A percentile compares a stretch with the other conserved stretches of the same genome.
Evolutionary conservation across 768 basidiomycete species (phyloP).

Genomic region (Termitomyces sp.): DNA sequence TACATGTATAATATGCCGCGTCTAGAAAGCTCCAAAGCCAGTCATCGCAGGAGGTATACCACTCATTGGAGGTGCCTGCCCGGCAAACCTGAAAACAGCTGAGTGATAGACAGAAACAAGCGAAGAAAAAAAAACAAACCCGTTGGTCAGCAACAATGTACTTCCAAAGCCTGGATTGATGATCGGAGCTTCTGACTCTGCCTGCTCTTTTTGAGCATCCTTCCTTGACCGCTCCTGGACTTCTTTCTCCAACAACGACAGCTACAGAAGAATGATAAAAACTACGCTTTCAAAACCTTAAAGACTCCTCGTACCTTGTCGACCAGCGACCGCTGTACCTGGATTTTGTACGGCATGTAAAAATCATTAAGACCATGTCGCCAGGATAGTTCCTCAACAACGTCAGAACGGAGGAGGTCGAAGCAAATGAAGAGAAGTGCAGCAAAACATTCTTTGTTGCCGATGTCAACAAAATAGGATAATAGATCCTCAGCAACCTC

Average conservation of each 20-base stretch:
- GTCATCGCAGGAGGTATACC: conserved; percentile 71
- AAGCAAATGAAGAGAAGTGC: conserved; percentile 89
- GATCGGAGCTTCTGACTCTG: conserved; percentile 80
- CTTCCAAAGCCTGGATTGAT: conserved; percentile 74
- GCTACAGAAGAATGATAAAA: conserved; percentile 27
- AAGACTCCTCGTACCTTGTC: conserved; percentile 50
- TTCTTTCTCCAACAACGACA: conserved; percentile 81
- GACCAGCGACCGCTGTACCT: conserved; percentile 74
- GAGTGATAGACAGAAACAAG: conserved; percentile 4
- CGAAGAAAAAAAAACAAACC: conserved; percentile 38
- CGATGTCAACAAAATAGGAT: conserved; percentile 96
- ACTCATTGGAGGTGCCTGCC: conserved; percentile 67
- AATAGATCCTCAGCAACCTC: conserved; percentile 94
- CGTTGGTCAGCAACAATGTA: conserved; percentile 67
- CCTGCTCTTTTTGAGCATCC: conserved; percentile 84
- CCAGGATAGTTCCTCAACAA: conserved; percentile 96
- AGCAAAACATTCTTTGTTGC: conserved; percentile 97
- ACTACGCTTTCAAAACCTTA: no score
- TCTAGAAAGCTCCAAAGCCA: conserved; percentile 44
- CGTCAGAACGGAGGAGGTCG: conserved; percentile 88
- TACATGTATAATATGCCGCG: conserved; percentile 20
- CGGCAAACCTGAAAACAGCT: conserved; percentile 40
- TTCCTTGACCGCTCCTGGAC: conserved; percentile 85
- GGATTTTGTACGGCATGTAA: conserved; percentile 94
- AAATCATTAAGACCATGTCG: conserved; percentile 95